Percentiles rank a stretch among this genome's conserved stretches.
phyloP scores from a whole-genome alignment of 345 rosid species.

The Firmiana major region DNA sequence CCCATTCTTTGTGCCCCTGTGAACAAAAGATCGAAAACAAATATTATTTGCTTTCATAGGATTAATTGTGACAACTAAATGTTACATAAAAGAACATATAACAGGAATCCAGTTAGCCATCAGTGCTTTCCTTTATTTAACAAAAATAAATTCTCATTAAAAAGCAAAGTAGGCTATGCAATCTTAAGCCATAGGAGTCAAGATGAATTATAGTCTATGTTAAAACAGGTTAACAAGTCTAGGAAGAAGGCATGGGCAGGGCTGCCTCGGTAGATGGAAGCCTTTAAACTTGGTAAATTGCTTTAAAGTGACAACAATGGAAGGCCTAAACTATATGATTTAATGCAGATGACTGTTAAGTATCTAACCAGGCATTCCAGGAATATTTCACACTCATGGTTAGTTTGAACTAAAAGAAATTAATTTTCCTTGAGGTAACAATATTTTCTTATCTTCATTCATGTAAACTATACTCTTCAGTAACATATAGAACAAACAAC shows the following conservation, averaged over 20 bases:
- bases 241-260: not conserved
- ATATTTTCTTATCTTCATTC: not conserved
- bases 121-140: not conserved
- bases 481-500: not conserved
- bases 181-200: too few relatives aligned
- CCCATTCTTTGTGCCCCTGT: constrained; percentile 99
- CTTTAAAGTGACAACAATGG: not conserved
- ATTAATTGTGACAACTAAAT: not conserved
- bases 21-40: not conserved
- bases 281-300: not conserved
- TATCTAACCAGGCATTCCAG: not conserved
- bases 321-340: not conserved
- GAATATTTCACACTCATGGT: not conserved
- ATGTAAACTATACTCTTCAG: not conserved
- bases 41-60: not conserved
- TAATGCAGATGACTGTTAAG: not conserved
- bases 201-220: not conserved
- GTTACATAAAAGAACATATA: not conserved
- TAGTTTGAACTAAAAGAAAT: not conserved
- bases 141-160: not conserved
- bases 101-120: not conserved
- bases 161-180: not conserved
- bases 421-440: not conserved
- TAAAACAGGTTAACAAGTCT: not conserved
- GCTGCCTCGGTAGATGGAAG: not conserved